A percentile compares a stretch with the other conserved stretches of the same genome.
These are phyloP conservation scores for Kodamaea kakaduensis DNA, from an alignment of 805 yeast genomes.

Conservation along the genomic window DNA sequence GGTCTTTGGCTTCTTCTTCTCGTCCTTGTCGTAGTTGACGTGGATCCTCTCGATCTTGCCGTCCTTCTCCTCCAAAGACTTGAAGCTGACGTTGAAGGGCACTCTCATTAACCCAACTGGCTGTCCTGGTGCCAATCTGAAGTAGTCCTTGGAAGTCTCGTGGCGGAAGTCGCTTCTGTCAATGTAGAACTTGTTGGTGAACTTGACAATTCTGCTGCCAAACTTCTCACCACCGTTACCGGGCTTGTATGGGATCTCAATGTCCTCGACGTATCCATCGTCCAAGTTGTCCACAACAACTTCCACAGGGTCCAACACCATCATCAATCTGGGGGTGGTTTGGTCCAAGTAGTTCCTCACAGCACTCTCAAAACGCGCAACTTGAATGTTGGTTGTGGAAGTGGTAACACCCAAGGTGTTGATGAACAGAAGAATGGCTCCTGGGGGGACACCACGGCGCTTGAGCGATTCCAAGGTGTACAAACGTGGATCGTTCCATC, in stretches of 20 bases:
- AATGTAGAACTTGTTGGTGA: conserved; percentile 74
- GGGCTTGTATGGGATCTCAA: conserved; percentile 86
- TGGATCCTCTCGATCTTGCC: conserved; percentile 70
- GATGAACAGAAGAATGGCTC: conserved; percentile 89
- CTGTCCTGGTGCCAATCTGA: conserved; percentile 90
- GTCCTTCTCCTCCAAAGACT: conserved; percentile 52
- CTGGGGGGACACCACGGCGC: conserved; percentile 98
- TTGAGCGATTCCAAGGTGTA: conserved; percentile 91
- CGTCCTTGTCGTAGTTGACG: conserved; percentile 74
- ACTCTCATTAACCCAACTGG: conserved; percentile 93
- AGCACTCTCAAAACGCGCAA: conserved; percentile 81
- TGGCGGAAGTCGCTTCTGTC: conserved; percentile 82
- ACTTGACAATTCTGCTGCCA: conserved; percentile 61
- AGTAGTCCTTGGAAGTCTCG: conserved; percentile 64
- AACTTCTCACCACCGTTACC: conserved; percentile 60
- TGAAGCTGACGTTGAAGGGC: conserved; percentile 75
- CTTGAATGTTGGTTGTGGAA: conserved; percentile 86
- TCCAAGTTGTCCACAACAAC: conserved; percentile 77
- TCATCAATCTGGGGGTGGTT: conserved; percentile 92
- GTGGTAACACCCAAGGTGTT: conserved; percentile 97
- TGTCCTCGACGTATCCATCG: conserved; percentile 65
- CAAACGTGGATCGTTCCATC: conserved; percentile 98
- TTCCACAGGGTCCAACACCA: conserved; percentile 81
- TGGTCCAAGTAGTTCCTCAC: conserved; percentile 84
- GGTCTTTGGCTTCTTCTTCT: conserved; percentile 83